Evolutionary conservation across 129 eudicot genomes (phyloP).

Genomic region (Tanacetum coccineum): DNA sequence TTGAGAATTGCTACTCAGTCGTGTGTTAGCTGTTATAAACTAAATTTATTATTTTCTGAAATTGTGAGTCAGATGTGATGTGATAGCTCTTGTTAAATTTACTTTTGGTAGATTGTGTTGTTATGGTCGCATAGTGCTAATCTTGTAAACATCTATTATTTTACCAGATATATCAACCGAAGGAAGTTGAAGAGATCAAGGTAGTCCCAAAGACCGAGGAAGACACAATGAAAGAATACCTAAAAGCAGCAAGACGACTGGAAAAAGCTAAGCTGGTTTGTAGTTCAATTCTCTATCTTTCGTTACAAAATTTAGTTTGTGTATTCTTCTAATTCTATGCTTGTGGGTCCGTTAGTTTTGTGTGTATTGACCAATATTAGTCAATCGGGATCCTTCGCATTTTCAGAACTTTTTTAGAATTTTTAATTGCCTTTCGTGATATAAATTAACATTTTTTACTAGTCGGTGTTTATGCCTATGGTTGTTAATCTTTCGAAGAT

Average conservation of each 20-base stretch:
- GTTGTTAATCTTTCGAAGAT: not conserved
- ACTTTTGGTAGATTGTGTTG: not conserved
- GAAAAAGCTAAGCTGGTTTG: constrained; percentile 68
- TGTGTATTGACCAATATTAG: constrained; percentile 18
- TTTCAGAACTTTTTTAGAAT: not conserved
- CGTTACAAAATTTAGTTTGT: not conserved
- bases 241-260: constrained; percentile 66
- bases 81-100: not conserved
- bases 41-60: not conserved
- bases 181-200: constrained; percentile 76
- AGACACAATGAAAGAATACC: constrained; percentile 63
- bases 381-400: not conserved
- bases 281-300: constrained; percentile 12
- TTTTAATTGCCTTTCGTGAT: not conserved
- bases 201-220: constrained; percentile 60
- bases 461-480: not conserved
- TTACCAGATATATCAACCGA: constrained; percentile 67
- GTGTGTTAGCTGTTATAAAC: not conserved
- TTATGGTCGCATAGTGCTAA: constrained; percentile 1
- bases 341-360: constrained; percentile 1
- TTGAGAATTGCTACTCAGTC: too few species aligned
- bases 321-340: not conserved
- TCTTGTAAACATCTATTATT: constrained; percentile 9
- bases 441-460: not conserved
- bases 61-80: not conserved